Evolutionary conservation across 306 rosid genomes (phyloP).

Genomic region (Phaseolus lunatus): DNA sequence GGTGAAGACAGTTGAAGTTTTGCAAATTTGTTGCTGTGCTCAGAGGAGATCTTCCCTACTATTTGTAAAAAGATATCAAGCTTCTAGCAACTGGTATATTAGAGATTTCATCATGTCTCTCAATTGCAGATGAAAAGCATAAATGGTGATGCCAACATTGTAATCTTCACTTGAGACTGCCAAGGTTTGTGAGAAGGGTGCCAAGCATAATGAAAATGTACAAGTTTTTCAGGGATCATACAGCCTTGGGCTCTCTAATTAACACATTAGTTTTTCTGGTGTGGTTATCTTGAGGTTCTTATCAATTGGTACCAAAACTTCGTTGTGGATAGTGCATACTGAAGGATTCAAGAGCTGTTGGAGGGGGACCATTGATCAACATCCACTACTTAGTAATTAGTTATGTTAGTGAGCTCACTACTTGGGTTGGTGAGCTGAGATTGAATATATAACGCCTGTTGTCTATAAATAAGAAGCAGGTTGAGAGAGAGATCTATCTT

Average conservation of each 20-base stretch:
- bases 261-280: neutral
- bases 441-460: neutral
- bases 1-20: neutral
- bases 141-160: neutral
- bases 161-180: neutral
- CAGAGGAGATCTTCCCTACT: neutral
- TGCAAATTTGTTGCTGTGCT: neutral
- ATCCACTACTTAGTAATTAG: neutral
- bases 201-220: neutral
- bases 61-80: neutral
- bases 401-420: neutral
- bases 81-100: neutral
- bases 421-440: neutral
- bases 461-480: neutral
- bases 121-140: neutral
- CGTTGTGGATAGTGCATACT: too few relatives aligned
- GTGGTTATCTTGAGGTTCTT: neutral
- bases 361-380: neutral
- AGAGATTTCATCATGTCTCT: neutral
- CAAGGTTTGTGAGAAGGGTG: neutral
- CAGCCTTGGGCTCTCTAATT: neutral
- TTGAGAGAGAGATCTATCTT: neutral
- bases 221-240: neutral
- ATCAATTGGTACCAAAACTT: neutral
- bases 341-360: neutral